Base-by-base conservation (phyloP, 2,329 filamentous ascomycete species). In the Mycosphaerella sp. region DNA sequence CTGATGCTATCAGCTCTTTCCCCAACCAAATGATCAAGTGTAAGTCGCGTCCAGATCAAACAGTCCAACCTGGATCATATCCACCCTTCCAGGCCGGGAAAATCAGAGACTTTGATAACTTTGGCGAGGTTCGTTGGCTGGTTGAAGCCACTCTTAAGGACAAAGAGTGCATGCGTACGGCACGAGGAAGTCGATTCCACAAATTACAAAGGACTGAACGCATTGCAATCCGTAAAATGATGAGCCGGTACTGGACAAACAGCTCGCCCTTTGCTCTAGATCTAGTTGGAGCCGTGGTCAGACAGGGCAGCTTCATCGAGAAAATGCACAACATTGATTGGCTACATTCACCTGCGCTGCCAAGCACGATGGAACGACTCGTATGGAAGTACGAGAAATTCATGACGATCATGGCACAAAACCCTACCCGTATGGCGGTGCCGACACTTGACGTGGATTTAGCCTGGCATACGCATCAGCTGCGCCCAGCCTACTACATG, bases 381-480 rank as follows among this genome's bases (percentile, higher is more conserved):
- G 70, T 87, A 3, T 63, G 62, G 2, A 89, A 87, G 64, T 87
- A 87, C 61, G 42, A 69, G 2, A 77, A 82, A 3, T 89, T 87
- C 68, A 70, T 86, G 13, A 44, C 59, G 0, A 76, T 89, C 56
- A 82, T 88, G 66, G 66, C 67, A 1, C 54, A 63, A 0, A 60
- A 80, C 39, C 73, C 74, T 0, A 58, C 54, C 0, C 65, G 75
- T 3, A 70, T 79, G 12, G 78, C 75, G 0, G 85, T 89, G 0
- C 86, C 86, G 0, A 89, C 85, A 0, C 73, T 89, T 0, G 86
- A 89, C 56, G 75, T 89, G 4, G 86, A 89, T 62, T 71, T 89
- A 0, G 85, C 79, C 0, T 89, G 86, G 85, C 88, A 94, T 64
- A 91, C 86, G 0, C 86, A 91, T 61, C 85, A 91, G 64, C 78